Conservation (phyloP, 2,329 filamentous ascomycete genomes). For the Alternaria sp. region DNA sequence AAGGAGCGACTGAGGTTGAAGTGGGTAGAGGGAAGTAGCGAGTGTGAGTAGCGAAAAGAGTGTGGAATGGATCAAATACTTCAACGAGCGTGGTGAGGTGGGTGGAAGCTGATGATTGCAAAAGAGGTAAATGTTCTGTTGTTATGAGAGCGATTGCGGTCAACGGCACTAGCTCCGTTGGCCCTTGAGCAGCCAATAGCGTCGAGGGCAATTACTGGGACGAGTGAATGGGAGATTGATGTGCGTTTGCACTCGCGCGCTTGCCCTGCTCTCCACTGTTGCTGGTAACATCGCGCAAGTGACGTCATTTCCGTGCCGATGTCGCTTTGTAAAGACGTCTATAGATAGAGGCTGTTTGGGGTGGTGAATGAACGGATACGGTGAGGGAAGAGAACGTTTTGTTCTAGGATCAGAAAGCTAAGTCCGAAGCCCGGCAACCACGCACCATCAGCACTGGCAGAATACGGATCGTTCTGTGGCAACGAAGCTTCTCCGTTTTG, state of each 20-base stretch:
- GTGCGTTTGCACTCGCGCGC: constrained; percentile 15
- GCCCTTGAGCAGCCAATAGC: constrained; percentile 9
- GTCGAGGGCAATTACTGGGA: neutral
- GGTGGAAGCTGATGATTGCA: neutral
- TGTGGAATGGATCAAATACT: neutral
- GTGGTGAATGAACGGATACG: neutral
- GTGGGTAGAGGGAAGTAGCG: neutral
- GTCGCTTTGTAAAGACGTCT: neutral
- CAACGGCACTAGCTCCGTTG: constrained; percentile 4
- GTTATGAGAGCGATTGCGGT: constrained; percentile 2
- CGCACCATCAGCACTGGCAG: neutral
- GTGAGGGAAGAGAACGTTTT: neutral
- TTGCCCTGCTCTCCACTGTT: neutral
- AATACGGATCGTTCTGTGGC: neutral
- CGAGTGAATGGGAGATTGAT: constrained; percentile 5
- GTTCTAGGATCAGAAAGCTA: neutral
- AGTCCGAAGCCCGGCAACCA: neutral
- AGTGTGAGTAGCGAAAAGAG: neutral
- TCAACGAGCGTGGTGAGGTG: constrained; percentile 8
- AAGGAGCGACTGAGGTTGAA: neutral
- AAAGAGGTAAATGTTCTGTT: constrained; percentile 6
- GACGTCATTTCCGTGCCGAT: neutral
- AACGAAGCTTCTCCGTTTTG: neutral
- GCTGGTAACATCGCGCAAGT: neutral
- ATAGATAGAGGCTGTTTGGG: neutral